Evolutionary conservation across 148 eudicot genomes (phyloP).

Genomic region (Rhododendron ovatum): DNA sequence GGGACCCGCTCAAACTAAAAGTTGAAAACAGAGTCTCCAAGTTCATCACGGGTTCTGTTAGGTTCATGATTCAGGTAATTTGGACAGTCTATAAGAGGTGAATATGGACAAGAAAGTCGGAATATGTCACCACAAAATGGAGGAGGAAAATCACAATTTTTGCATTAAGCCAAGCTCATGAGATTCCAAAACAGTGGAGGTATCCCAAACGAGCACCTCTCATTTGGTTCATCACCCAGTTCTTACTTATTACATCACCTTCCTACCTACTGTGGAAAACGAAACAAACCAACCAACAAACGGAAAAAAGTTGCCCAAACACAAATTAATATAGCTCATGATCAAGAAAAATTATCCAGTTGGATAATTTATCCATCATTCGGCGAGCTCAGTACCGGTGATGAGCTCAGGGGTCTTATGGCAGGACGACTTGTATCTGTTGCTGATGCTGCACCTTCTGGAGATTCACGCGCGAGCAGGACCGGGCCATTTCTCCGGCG

Average conservation of each 20-base stretch:
- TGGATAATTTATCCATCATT: not conserved
- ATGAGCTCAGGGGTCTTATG: not conserved
- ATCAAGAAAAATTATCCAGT: not conserved
- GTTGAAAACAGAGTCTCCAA: not conserved
- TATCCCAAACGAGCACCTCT: not conserved
- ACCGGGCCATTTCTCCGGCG: conserved; percentile 49
- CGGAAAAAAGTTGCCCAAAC: not conserved
- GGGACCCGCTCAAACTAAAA: not conserved
- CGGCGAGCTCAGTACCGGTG: not conserved
- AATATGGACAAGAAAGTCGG: not conserved
- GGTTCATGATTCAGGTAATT: not conserved
- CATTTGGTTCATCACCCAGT: not conserved
- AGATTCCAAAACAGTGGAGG: not conserved
- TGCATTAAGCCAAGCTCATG: not conserved
- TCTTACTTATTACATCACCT: not conserved
- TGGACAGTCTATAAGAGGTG: not conserved
- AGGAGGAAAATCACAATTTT: not conserved
- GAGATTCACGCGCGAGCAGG: conserved; percentile 57
- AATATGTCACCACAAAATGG: not conserved
- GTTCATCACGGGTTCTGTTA: not conserved
- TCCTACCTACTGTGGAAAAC: not conserved
- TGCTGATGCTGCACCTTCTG: conserved; percentile 35
- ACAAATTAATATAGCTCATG: not conserved
- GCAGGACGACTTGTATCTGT: conserved; percentile 29
- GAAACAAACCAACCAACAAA: not conserved